phyloP scores from a whole-genome alignment of 148 eudicot genomes.

The Linanthus parryae region DNA sequence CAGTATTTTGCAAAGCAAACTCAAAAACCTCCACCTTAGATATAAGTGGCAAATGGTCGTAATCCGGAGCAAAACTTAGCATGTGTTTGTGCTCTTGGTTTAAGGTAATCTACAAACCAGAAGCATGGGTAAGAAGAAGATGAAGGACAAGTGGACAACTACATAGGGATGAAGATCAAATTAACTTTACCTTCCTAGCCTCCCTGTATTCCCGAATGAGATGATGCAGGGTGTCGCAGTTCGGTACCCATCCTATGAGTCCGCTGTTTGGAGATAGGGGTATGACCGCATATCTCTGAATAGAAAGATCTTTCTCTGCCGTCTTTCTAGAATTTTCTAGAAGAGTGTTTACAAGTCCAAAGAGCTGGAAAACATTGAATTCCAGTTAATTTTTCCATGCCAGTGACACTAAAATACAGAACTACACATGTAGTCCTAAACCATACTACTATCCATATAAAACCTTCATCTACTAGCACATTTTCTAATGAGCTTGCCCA shows the following conservation, averaged over 20 bases:
- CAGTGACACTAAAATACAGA: too few relatives aligned
- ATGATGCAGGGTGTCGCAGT: slow-evolving; percentile 95
- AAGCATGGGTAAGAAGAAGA: slow-evolving; percentile 9
- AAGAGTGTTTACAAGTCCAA: slow-evolving; percentile 93
- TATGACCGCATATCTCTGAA: slow-evolving; percentile 84
- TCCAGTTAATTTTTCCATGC: slow-evolving; percentile 1
- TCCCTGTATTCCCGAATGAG: slow-evolving; percentile 96
- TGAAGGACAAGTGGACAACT: not conserved
- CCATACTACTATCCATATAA: too few relatives aligned
- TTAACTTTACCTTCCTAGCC: slow-evolving; percentile 72
- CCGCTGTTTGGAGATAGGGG: slow-evolving; percentile 98
- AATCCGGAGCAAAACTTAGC: slow-evolving; percentile 93
- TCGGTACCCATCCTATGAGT: slow-evolving; percentile 96
- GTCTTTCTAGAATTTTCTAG: slow-evolving; percentile 90
- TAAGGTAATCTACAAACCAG: slow-evolving; percentile 60
- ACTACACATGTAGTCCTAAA: too few relatives aligned
- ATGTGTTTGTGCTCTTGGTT: slow-evolving; percentile 91
- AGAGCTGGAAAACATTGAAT: slow-evolving; percentile 46
- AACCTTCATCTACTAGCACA: slow-evolving; percentile 1
- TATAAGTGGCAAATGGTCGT: slow-evolving; percentile 90
- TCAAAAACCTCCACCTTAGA: slow-evolving; percentile 95
- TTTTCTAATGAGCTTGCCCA: not conserved
- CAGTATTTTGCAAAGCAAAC: slow-evolving; percentile 86
- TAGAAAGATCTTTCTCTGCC: slow-evolving; percentile 86
- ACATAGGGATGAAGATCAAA: not conserved